Base-by-base conservation (phyloP, 2,329 filamentous ascomycete species). In the Pseudogymnoascus sp. region DNA sequence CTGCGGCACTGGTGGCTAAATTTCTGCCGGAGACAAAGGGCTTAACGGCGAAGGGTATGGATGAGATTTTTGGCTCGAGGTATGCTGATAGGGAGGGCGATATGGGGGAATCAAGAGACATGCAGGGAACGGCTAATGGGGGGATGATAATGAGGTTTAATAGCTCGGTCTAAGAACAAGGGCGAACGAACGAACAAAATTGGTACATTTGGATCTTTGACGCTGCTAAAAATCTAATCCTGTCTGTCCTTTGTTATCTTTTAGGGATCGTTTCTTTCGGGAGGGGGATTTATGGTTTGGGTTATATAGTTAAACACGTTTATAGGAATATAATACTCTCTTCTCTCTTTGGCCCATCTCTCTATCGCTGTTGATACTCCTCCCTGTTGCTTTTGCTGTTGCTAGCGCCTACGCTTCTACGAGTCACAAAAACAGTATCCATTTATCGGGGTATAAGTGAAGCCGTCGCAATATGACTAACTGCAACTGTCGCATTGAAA, bases 21-120 rank as follows among this genome's bases (percentile, higher is more conserved):
- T 90, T 90, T 71, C 82, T 92, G 54, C 84, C 88, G 62, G 89
- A 93, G 73, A 87, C 84, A 51, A 86, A 89, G 70, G 88, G 87
- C 47, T 81, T 87, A 6, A 87, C 85, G 0, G 80, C 93, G 2
- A 89, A 93, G 75, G 87, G 92, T 73, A 88, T 93, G 66, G 90
- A 93, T 64, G 65, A 64, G 14, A 54, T 70, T 31, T 71, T 71
- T 61, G 69, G 68, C 21, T 64, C 51, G 34, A 65, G 66, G 42
- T 70, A 68, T 37, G 64, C 63, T n/a, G 61, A 59, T 3, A 29
- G 45, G 8, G 29, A 29, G 31, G 61, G n/a, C 26, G 63, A 62
- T 36, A 21, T 60, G 31, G 64, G 37, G 7, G 23, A 34, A 11
- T 16, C 51, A 16, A 60, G 16, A 5, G 40, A 23, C 21, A 47